A percentile compares a stretch with the other conserved stretches of the same genome.
Evolutionary conservation across 176 grass and related monocot species (phyloP).

Genomic region (Oryza longistaminata): DNA sequence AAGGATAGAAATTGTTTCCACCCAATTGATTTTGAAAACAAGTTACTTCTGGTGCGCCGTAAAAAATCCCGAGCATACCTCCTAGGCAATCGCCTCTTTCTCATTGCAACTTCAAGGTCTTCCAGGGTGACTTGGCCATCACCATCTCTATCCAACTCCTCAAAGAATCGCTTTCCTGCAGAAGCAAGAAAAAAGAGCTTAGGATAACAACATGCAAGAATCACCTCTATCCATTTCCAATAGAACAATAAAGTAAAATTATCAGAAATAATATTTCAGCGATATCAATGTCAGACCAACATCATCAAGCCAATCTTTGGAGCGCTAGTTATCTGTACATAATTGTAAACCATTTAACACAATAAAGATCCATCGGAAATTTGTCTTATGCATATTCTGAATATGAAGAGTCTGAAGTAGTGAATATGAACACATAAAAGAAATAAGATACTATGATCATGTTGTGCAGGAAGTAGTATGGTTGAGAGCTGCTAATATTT

Average conservation of each 20-base stretch:
- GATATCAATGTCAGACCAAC: background rate
- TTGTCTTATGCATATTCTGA: background rate
- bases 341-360: background rate
- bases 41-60: conserved; percentile 70
- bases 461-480: background rate
- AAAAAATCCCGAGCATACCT: conserved; percentile 84
- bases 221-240: background rate
- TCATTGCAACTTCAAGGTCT: conserved; percentile 95
- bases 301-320: background rate
- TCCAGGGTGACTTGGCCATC: conserved; percentile 92
- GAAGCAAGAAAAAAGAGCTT: conserved; percentile 10
- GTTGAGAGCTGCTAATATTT: background rate
- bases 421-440: background rate
- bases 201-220: conserved; percentile 13
- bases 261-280: background rate
- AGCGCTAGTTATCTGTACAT: background rate
- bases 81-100: conserved; percentile 77
- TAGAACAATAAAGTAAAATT: background rate
- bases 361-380: background rate
- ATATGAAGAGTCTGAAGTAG: background rate
- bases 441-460: background rate
- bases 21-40: conserved; percentile 93
- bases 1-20: conserved; percentile 96
- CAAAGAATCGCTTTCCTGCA: conserved; percentile 93
- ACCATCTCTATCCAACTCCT: conserved; percentile 91